phyloP scores from a whole-genome alignment of 768 basidiomycete species.

The Chlorophyllum brunneum region DNA sequence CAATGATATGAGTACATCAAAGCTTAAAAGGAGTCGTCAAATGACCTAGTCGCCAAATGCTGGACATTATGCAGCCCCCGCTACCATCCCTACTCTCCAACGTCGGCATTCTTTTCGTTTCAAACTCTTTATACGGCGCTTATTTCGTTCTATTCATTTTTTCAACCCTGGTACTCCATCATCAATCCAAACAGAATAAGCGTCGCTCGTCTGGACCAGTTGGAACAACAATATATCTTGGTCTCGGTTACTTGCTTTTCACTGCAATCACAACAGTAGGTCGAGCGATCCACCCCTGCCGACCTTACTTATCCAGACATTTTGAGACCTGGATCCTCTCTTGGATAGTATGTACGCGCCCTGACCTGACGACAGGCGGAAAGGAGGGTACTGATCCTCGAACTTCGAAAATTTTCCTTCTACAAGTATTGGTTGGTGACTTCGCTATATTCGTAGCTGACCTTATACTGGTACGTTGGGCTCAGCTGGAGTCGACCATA shows the following conservation, averaged over 20 bases:
- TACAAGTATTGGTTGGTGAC: background rate
- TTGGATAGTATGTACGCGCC: background rate
- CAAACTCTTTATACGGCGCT: background rate
- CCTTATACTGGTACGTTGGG: background rate
- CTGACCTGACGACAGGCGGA: background rate
- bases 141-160: constrained; percentile 1
- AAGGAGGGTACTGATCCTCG: background rate
- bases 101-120: background rate
- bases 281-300: background rate
- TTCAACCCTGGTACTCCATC: constrained; percentile 1
- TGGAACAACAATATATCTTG: background rate
- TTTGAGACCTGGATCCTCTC: background rate
- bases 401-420: background rate
- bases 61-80: background rate
- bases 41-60: background rate
- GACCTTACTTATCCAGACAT: background rate
- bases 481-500: background rate
- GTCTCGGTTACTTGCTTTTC: constrained; percentile 1
- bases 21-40: too few species aligned
- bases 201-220: background rate
- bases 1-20: too few species aligned
- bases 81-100: background rate
- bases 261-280: background rate
- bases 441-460: constrained; percentile 1
- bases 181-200: background rate